These are phyloP conservation scores for Solanum ossicruentum DNA, from an alignment of 257 asterid genomes.

Conservation along the genomic window DNA sequence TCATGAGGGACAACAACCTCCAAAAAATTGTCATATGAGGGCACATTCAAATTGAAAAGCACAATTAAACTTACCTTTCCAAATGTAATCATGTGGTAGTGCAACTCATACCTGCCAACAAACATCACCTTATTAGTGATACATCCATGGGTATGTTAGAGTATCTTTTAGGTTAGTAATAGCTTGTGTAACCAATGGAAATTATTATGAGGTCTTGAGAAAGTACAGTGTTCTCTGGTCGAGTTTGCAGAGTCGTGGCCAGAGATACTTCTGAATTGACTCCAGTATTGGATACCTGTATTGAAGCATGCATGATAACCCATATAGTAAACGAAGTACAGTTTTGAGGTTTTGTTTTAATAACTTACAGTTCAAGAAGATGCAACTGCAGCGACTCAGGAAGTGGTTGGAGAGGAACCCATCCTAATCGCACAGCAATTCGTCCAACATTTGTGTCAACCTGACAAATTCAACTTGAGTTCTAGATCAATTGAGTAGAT, in stretches of 20 bases:
- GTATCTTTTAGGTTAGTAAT: not conserved
- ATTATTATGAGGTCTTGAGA: not conserved
- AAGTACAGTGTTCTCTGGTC: conserved; percentile 85
- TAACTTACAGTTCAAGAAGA: conserved; percentile 90
- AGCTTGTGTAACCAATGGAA: not conserved
- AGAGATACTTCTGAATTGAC: conserved; percentile 85
- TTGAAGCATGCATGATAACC: conserved; percentile 13
- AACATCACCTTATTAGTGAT: conserved; percentile 14
- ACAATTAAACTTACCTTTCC: conserved; percentile 58
- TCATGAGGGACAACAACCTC: not conserved
- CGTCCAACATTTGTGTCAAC: conserved; percentile 98
- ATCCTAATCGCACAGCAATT: conserved; percentile 91
- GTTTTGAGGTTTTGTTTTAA: not conserved
- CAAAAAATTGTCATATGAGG: not conserved
- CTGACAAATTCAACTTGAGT: conserved; percentile 30
- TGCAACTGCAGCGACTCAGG: conserved; percentile 92
- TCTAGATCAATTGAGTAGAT: conserved; percentile 1
- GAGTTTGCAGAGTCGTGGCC: conserved; percentile 96
- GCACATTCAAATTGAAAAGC: not conserved
- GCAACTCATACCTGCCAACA: conserved; percentile 82
- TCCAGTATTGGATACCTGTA: conserved; percentile 86
- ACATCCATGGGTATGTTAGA: conserved; percentile 1
- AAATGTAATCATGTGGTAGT: conserved; percentile 95
- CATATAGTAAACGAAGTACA: not conserved
- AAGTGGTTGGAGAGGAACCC: conserved; percentile 98